These are phyloP conservation scores for Blastobotrys aristatus DNA, from an alignment of 1,139 yeast species.

Conservation along the genomic window DNA sequence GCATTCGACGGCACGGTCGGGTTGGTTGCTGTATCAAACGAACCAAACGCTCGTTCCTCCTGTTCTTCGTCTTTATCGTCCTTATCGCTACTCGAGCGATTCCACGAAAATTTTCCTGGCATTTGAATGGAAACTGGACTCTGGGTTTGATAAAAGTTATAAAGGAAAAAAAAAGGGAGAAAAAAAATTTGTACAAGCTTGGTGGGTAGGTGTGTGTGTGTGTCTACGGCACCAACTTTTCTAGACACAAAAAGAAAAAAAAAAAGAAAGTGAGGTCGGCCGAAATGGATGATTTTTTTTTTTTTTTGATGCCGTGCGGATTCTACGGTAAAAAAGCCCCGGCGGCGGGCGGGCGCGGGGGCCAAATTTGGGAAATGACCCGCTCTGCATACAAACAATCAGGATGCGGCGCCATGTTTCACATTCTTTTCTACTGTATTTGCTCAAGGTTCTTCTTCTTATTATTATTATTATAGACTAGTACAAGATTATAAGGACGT, in stretches of 20 bases:
- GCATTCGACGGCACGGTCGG: constrained; percentile 11
- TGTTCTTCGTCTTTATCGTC: constrained; percentile 10
- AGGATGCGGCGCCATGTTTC: too few species aligned
- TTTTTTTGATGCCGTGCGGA: neutral
- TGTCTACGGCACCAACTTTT: constrained; percentile 4
- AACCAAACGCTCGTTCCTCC: constrained; percentile 13
- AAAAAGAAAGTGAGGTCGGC: neutral
- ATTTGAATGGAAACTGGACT: too few species aligned
- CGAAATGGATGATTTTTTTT: neutral
- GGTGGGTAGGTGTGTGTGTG: neutral
- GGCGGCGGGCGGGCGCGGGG: neutral
- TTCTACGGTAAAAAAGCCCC: neutral
- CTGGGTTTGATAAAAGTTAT: too few species aligned
- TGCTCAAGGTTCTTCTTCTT: too few species aligned
- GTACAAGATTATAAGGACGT: constrained; percentile 1
- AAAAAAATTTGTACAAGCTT: neutral
- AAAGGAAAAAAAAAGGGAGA: neutral
- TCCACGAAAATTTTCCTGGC: constrained; percentile 11
- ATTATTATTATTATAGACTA: too few species aligned
- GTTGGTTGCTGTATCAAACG: neutral
- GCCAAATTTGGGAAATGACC: too few species aligned
- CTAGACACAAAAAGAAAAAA: neutral
- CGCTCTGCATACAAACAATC: too few species aligned
- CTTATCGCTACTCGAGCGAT: neutral
- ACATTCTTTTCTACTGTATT: too few species aligned